These are phyloP conservation scores for Marasmius fiardii DNA, from an alignment of 1,284 basidiomycete species.

Conservation along the genomic window DNA sequence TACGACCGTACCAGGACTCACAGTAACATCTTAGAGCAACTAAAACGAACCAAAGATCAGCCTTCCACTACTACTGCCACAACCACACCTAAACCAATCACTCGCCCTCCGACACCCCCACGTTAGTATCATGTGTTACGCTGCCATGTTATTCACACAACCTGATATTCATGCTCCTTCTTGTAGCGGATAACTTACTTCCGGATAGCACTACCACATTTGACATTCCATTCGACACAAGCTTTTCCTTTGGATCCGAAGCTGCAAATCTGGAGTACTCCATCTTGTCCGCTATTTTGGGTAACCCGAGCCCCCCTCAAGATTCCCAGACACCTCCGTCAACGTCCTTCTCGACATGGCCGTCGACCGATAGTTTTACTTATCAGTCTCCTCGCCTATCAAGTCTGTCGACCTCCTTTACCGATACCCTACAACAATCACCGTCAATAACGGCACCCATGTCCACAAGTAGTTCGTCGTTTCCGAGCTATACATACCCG, in stretches of 20 bases:
- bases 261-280: slow-evolving; percentile 91
- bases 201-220: slow-evolving; percentile 62
- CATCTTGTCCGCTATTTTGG: slow-evolving; percentile 87
- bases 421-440: slow-evolving; percentile 35
- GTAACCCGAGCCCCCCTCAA: slow-evolving; percentile 67
- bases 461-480: slow-evolving; percentile 32
- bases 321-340: slow-evolving; percentile 40
- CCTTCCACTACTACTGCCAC: slow-evolving; percentile 21
- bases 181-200: slow-evolving; percentile 44
- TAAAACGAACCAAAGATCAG: slow-evolving; percentile 52
- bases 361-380: slow-evolving; percentile 36
- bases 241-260: slow-evolving; percentile 77
- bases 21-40: slow-evolving; percentile 53
- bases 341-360: slow-evolving; percentile 41
- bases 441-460: slow-evolving; percentile 16
- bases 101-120: slow-evolving; percentile 19
- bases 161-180: slow-evolving; percentile 16
- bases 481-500: slow-evolving; percentile 45
- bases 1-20: slow-evolving; percentile 21
- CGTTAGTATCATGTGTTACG: slow-evolving; percentile 17
- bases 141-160: neutral
- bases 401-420: slow-evolving; percentile 33
- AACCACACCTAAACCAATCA: slow-evolving; percentile 12
- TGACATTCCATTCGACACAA: slow-evolving; percentile 57
- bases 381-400: slow-evolving; percentile 34